Evolutionary conservation across 2,329 filamentous ascomycete genomes (phyloP).

Genomic region (Claviceps spartinae): DNA sequence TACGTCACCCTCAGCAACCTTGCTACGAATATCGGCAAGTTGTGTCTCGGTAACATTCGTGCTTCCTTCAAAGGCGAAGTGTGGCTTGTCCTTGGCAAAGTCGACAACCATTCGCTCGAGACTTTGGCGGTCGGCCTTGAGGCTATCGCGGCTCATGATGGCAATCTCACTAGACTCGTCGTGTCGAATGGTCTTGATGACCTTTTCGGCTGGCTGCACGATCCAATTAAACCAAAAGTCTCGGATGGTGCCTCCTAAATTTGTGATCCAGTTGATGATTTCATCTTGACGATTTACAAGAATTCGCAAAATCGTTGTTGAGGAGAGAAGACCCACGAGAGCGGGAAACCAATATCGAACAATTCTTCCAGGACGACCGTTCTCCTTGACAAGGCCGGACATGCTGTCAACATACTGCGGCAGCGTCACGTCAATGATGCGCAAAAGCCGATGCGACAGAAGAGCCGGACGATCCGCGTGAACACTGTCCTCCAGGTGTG

Average conservation of each 20-base stretch:
- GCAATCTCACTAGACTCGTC: constrained; percentile 88
- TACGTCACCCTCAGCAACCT: constrained; percentile 82
- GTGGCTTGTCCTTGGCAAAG: constrained; percentile 74
- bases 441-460: constrained; percentile 52
- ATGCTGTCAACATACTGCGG: constrained; percentile 51
- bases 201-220: constrained; percentile 65
- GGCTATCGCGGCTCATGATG: constrained; percentile 86
- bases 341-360: constrained; percentile 84
- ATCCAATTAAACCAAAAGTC: constrained; percentile 98
- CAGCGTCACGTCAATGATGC: constrained; percentile 55
- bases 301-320: constrained; percentile 72
- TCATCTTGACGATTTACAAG: constrained; percentile 62
- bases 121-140: constrained; percentile 80
- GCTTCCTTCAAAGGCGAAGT: constrained; percentile 33
- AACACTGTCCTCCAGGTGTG: constrained; percentile 33
- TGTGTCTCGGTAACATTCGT: constrained; percentile 50
- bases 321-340: constrained; percentile 59
- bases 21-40: constrained; percentile 59
- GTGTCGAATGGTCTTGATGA: constrained; percentile 86
- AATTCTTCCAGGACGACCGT: constrained; percentile 62
- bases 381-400: constrained; percentile 39
- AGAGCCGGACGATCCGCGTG: constrained; percentile 38
- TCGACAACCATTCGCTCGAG: constrained; percentile 97
- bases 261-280: constrained; percentile 65
- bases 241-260: constrained; percentile 62